Evolutionary conservation across 1,284 basidiomycete genomes (phyloP).

Genomic region (Kwoniella shivajii): DNA sequence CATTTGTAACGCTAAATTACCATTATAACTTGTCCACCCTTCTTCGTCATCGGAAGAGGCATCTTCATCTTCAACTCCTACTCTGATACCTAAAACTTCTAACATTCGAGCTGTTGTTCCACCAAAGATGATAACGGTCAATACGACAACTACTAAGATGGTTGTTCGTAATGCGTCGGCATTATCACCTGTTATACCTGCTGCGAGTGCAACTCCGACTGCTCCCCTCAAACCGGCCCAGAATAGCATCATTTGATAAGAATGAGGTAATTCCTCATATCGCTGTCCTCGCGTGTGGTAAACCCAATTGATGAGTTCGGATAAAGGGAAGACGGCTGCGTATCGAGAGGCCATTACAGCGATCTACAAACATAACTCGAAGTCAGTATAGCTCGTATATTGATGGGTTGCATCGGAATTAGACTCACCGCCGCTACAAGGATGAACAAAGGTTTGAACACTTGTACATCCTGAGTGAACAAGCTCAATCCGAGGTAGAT

Average conservation of each 20-base stretch:
- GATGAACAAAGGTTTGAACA: slow-evolving; percentile 96
- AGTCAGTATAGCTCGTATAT: background rate
- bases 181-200: slow-evolving; percentile 90
- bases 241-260: slow-evolving; percentile 98
- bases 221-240: slow-evolving; percentile 97
- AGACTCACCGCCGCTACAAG: slow-evolving; percentile 69
- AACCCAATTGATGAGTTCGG: slow-evolving; percentile 85
- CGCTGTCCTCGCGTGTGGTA: slow-evolving; percentile 84
- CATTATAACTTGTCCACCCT: slow-evolving; percentile 41
- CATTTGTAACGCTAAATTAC: slow-evolving; percentile 43
- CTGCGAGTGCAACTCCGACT: slow-evolving; percentile 93
- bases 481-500: slow-evolving; percentile 96
- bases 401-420: background rate
- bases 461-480: slow-evolving; percentile 84
- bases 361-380: slow-evolving; percentile 55
- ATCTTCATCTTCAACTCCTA: slow-evolving; percentile 91
- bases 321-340: slow-evolving; percentile 94
- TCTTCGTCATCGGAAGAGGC: slow-evolving; percentile 80
- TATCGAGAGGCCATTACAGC: slow-evolving; percentile 94
- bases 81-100: slow-evolving; percentile 93
- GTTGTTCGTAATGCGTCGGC: slow-evolving; percentile 89
- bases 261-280: slow-evolving; percentile 85
- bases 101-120: slow-evolving; percentile 97
- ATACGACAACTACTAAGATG: slow-evolving; percentile 91
- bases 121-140: slow-evolving; percentile 93